These are phyloP conservation scores for Auriscalpium microsporum DNA, from an alignment of 768 basidiomycete species.

Conservation along the genomic window DNA sequence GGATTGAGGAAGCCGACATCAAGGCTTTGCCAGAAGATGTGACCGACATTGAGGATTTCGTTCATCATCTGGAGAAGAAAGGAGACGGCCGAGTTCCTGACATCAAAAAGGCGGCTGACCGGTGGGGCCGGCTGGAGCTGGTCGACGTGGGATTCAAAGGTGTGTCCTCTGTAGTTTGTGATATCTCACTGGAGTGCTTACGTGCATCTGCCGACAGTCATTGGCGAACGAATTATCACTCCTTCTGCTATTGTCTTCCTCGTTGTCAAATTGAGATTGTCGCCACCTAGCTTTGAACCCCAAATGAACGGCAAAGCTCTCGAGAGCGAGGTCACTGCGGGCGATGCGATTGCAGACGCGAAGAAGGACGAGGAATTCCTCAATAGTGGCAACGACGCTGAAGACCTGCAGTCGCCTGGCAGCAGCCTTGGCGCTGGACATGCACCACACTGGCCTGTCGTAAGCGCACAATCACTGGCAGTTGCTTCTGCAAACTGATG, in stretches of 20 bases:
- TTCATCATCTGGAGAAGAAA: conserved; percentile 42
- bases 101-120: conserved; percentile 55
- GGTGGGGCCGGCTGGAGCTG: conserved; percentile 71
- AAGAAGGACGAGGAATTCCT: conserved; percentile 64
- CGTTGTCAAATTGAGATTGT: conserved; percentile 72
- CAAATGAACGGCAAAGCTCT: conserved; percentile 23
- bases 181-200: not conserved
- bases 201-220: conserved; percentile 41
- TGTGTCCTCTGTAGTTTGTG: conserved; percentile 22
- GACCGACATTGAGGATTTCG: conserved; percentile 32
- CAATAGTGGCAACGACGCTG: conserved; percentile 48
- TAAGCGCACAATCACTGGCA: conserved; percentile 29
- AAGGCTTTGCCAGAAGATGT: conserved; percentile 32
- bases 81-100: conserved; percentile 41
- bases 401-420: conserved; percentile 41
- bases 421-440: conserved; percentile 61
- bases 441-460: conserved; percentile 87
- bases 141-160: conserved; percentile 83
- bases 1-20: conserved; percentile 48
- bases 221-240: conserved; percentile 81
- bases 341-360: conserved; percentile 34
- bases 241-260: conserved; percentile 86
- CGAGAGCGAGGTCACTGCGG: conserved; percentile 36
- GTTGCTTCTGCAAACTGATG: not conserved
- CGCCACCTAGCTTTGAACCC: conserved; percentile 35